Evolutionary conservation across 2,329 filamentous ascomycete genomes (phyloP).

Genomic region (Aspergillus cejpii): DNA sequence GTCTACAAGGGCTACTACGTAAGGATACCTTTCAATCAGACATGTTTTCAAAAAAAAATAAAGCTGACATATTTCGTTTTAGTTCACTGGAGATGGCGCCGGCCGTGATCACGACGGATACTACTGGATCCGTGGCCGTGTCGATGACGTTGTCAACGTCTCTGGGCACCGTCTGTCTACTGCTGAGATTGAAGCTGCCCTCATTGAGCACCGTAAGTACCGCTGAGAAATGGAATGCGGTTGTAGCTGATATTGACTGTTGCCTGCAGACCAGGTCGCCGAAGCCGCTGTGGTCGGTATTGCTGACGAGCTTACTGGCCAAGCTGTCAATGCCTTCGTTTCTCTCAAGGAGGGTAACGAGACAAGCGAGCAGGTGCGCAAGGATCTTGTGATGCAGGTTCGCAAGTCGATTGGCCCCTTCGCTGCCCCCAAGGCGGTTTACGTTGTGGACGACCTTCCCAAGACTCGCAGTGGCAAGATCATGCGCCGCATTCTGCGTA

Average conservation of each 20-base stretch:
- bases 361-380: constrained; percentile 70
- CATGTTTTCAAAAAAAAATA: no score
- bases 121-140: constrained; percentile 98
- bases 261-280: constrained; percentile 52
- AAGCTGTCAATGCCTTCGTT: constrained; percentile 96
- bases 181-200: constrained; percentile 93
- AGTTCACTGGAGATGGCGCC: constrained; percentile 67
- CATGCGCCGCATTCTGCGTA: constrained; percentile 92
- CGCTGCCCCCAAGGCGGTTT: constrained; percentile 89
- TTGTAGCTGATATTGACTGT: constrained; percentile 13
- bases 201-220: constrained; percentile 72
- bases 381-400: constrained; percentile 90
- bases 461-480: constrained; percentile 99
- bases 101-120: constrained; percentile 96
- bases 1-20: constrained; percentile 98
- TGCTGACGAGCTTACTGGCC: constrained; percentile 85
- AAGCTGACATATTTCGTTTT: constrained; percentile 12
- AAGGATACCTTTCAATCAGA: no score
- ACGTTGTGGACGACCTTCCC: constrained; percentile 83
- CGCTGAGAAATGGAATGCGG: no score
- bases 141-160: constrained; percentile 98
- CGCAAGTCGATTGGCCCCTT: constrained; percentile 97
- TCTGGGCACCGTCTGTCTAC: constrained; percentile 93
- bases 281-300: constrained; percentile 95
- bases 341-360: constrained; percentile 81